Percentiles rank a stretch among this genome's conserved stretches.
These are phyloP conservation scores for Scenedesmus sp. DNA, from an alignment of 163 green algal species.

Conservation along the genomic window DNA sequence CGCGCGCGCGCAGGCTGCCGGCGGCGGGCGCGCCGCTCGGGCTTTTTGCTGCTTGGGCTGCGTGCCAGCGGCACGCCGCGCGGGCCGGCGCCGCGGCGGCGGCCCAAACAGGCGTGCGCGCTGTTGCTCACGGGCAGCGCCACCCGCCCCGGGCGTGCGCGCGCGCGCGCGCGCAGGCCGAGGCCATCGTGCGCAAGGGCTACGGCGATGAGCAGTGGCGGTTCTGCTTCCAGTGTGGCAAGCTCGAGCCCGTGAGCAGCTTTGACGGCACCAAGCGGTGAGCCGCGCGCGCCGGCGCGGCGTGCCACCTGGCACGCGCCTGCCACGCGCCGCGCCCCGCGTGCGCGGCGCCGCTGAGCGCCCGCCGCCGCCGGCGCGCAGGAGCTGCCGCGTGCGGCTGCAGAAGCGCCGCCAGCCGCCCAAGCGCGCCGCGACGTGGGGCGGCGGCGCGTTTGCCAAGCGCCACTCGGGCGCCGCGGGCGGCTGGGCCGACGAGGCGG, in stretches of 20 bases:
- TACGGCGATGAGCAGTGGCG: conserved; percentile 3
- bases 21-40: no score
- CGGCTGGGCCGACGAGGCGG: neutral
- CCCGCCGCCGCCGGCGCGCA: neutral
- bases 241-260: neutral
- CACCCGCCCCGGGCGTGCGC: no score
- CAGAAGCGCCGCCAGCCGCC: neutral
- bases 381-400: neutral
- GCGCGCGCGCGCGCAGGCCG: no score
- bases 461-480: neutral
- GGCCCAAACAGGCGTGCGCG: no score
- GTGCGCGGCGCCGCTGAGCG: neutral
- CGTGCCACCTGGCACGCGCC: no score
- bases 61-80: no score
- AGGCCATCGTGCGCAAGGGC: neutral
- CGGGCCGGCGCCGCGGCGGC: no score
- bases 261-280: neutral
- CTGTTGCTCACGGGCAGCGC: no score
- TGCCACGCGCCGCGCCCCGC: no score
- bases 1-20: no score
- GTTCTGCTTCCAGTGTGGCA: conserved; percentile 13
- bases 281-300: no score
- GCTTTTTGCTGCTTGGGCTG: no score
- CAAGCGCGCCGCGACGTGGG: neutral
- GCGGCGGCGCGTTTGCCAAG: neutral